These are phyloP conservation scores for Macrophomina tecta DNA, from an alignment of 2,329 filamentous ascomycete species.

Conservation along the genomic window DNA sequence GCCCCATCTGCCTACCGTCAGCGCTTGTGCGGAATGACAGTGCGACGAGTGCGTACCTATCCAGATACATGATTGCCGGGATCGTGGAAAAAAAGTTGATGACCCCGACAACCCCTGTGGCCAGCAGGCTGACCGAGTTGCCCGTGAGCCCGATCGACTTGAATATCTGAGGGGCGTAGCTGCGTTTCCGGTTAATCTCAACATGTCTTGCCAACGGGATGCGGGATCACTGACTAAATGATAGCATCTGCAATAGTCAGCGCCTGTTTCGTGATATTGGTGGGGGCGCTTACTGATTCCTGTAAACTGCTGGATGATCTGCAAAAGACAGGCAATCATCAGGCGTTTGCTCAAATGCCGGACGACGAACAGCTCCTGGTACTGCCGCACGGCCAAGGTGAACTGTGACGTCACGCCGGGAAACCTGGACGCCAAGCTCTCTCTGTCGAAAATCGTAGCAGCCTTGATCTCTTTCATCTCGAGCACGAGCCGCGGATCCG, in stretches of 20 bases:
- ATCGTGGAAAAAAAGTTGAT: constrained; percentile 28
- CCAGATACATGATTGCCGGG: constrained; percentile 18
- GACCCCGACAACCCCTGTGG: constrained; percentile 24
- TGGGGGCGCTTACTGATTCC: neutral
- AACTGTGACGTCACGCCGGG: constrained; percentile 13
- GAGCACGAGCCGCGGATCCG: neutral
- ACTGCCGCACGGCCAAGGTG: constrained; percentile 10
- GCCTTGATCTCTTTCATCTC: constrained; percentile 9
- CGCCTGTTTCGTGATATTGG: no score
- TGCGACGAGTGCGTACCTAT: neutral
- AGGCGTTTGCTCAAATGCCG: neutral
- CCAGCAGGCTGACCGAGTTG: constrained; percentile 1
- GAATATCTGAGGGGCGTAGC: neutral
- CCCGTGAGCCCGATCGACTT: neutral
- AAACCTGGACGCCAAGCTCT: constrained; percentile 17
- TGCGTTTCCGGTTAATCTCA: no score
- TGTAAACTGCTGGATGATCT: neutral
- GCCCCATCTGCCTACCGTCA: neutral
- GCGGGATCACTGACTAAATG: no score
- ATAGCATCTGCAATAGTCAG: no score
- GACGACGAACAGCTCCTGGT: neutral
- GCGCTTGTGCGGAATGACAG: no score
- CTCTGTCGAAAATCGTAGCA: constrained; percentile 16
- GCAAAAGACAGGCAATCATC: neutral
- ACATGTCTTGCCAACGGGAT: no score